Evolutionary conservation across 2,329 filamentous ascomycete genomes (phyloP).

Genomic region (Rugonectria rugulosa): DNA sequence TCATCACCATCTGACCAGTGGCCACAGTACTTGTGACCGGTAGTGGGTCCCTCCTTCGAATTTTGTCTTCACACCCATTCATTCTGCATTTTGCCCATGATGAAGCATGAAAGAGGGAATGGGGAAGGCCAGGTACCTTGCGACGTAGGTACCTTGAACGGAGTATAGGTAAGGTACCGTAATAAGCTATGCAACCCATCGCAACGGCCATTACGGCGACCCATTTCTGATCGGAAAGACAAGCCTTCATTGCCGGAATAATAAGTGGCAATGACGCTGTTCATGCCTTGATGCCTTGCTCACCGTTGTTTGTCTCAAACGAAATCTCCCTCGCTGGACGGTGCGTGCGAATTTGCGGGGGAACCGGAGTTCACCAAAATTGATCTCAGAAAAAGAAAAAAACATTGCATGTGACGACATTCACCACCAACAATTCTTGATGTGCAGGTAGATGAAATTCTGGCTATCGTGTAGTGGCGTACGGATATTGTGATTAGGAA

Average conservation of each 20-base stretch:
- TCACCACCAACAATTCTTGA: neutral
- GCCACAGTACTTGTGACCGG: slow-evolving; percentile 31
- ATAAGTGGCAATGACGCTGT: slow-evolving; percentile 3
- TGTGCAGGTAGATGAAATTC: neutral
- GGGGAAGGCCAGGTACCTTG: neutral
- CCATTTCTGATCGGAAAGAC: slow-evolving; percentile 12
- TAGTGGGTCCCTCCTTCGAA: slow-evolving; percentile 16
- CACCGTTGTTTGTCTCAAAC: slow-evolving; percentile 15
- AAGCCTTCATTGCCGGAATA: neutral
- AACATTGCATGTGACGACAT: slow-evolving; percentile 3
- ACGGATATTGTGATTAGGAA: too few relatives aligned
- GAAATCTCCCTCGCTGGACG: neutral
- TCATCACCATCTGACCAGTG: slow-evolving; percentile 29
- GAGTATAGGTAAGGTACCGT: too few relatives aligned
- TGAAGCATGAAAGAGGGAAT: slow-evolving; percentile 3
- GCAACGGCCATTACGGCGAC: slow-evolving; percentile 9
- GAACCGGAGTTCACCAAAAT: neutral
- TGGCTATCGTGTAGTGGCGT: neutral
- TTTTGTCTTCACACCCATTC: slow-evolving; percentile 24
- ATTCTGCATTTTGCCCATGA: too few relatives aligned
- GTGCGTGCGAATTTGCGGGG: neutral
- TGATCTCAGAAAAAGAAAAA: neutral
- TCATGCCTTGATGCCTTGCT: slow-evolving; percentile 1
- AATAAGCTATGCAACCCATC: too few relatives aligned
- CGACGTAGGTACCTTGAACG: too few relatives aligned